Percentiles rank a stretch among this genome's conserved stretches.
phyloP scores from a whole-genome alignment of 768 basidiomycete genomes.

The Sutorius australiensis region DNA sequence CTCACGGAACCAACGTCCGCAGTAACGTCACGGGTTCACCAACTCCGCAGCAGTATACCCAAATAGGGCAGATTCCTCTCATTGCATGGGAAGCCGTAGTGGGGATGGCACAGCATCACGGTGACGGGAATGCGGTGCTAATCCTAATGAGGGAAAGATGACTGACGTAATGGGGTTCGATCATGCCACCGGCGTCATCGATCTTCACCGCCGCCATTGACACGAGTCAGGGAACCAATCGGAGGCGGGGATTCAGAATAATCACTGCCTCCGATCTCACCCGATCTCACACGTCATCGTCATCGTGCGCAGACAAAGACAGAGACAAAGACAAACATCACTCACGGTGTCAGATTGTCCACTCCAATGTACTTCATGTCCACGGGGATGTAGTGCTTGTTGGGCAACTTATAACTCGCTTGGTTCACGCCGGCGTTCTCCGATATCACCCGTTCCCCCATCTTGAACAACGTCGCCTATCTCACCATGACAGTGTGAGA shows the following conservation, averaged over 20 bases:
- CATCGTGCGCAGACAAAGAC: background rate
- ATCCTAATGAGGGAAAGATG: background rate
- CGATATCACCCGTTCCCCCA: constrained; percentile 68
- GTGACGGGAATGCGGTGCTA: constrained; percentile 1
- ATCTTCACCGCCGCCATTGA: constrained; percentile 18
- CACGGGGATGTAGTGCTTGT: constrained; percentile 93
- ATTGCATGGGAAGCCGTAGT: background rate
- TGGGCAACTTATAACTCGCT: constrained; percentile 78
- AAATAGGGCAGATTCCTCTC: background rate
- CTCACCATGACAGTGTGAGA: background rate
- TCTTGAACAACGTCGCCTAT: constrained; percentile 90
- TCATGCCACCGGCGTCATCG: constrained; percentile 30
- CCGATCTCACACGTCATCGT: constrained; percentile 21
- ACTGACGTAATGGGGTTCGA: constrained; percentile 22
- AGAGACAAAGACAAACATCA: constrained; percentile 13
- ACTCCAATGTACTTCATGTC: constrained; percentile 71
- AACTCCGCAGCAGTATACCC: constrained; percentile 12
- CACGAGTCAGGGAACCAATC: constrained; percentile 10
- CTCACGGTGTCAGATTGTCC: constrained; percentile 67
- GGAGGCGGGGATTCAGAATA: background rate
- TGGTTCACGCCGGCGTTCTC: constrained; percentile 57
- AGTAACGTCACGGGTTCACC: background rate
- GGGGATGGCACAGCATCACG: constrained; percentile 13
- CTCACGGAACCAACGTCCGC: constrained; percentile 8
- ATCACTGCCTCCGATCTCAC: constrained; percentile 4